These are phyloP conservation scores for Russula griseocarnosa DNA, from an alignment of 768 basidiomycete species.

Conservation along the genomic window DNA sequence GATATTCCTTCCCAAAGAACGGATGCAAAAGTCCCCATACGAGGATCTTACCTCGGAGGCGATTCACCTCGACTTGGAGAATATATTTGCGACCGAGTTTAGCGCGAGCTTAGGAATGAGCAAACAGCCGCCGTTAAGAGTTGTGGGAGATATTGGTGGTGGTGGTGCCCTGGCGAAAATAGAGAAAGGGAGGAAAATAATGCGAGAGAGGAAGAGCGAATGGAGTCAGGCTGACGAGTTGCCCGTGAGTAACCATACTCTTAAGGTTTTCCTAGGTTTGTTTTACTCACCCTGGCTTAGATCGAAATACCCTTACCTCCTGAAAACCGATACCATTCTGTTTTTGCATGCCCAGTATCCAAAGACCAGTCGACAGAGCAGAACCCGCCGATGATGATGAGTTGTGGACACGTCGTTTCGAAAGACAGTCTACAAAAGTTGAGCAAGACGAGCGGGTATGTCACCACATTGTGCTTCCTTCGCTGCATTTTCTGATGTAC, in stretches of 20 bases:
- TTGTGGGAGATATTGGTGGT: slow-evolving; percentile 90
- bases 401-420: slow-evolving; percentile 92
- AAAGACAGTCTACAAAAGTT: slow-evolving; percentile 88
- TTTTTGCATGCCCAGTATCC: slow-evolving; percentile 96
- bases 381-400: slow-evolving; percentile 98
- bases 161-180: slow-evolving; percentile 88
- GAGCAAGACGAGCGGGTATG: slow-evolving; percentile 73
- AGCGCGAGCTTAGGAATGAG: slow-evolving; percentile 87
- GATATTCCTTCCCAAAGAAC: slow-evolving; percentile 63
- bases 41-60: slow-evolving; percentile 67
- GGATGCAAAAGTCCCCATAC: slow-evolving; percentile 67
- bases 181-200: slow-evolving; percentile 89
- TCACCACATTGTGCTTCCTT: slow-evolving; percentile 11
- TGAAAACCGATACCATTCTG: slow-evolving; percentile 90
- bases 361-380: slow-evolving; percentile 92
- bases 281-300: slow-evolving; percentile 40
- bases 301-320: slow-evolving; percentile 89
- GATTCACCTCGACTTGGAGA: slow-evolving; percentile 73
- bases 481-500: slow-evolving; percentile 70
- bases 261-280: slow-evolving; percentile 23
- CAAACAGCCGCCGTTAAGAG: slow-evolving; percentile 78
- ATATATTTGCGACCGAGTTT: slow-evolving; percentile 84
- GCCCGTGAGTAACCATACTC: slow-evolving; percentile 51
- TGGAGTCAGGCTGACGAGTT: slow-evolving; percentile 88
- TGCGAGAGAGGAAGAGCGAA: slow-evolving; percentile 90